Evolutionary conservation across 495 filamentous ascomycete species (phyloP), one percentile per base, ranked within the genome.

Genomic region (Aspergillus sparsus): DNA sequence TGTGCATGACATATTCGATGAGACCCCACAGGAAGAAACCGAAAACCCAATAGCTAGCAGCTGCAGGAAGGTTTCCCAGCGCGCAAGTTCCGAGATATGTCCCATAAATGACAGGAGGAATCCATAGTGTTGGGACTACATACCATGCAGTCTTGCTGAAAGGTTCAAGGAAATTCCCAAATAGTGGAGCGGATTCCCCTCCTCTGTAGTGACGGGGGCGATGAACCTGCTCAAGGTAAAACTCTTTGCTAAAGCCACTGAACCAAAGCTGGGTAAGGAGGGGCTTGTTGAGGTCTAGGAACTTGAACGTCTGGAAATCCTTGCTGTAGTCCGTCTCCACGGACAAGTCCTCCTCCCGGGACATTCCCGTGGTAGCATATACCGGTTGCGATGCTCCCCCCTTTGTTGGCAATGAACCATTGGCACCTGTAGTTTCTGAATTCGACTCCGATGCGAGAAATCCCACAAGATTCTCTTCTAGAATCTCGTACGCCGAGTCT

Each of bases 121-220:
- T 68, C 95, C 95, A 99, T 8, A 96, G 44, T 0, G 82, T 77
- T 10, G 95, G 95, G 12, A 98, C 82, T 46, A 94, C 69, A 84
- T 87, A 98, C 92, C 93, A 98, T 6, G 93, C 83, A 7, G 95
- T 98, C 77, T 92, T 89, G 72, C 88, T 91, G 31, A 99, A 77
- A 7, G 95, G 95, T 74, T 99, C 95, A 10, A 99, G 81, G 75
- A 98, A 94, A 74, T 99, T 99, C 44, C 95, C 95, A 74, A 99
- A 99, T 33, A 99, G 74, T 7, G 94, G 95, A 34, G 95, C 94
- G 6, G 92, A 96, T 58, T 86, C 85, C 42, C 94, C 94, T 53
- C 92, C 91, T 66, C 85, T 92, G 82, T 97, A 98, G 77, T 98
- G 92, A 57, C 93, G 85, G 27, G 93, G 93, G 49, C 93, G 86